Base-by-base conservation (phyloP, 2,329 filamentous ascomycete genomes). In the Xylaria sp. region DNA sequence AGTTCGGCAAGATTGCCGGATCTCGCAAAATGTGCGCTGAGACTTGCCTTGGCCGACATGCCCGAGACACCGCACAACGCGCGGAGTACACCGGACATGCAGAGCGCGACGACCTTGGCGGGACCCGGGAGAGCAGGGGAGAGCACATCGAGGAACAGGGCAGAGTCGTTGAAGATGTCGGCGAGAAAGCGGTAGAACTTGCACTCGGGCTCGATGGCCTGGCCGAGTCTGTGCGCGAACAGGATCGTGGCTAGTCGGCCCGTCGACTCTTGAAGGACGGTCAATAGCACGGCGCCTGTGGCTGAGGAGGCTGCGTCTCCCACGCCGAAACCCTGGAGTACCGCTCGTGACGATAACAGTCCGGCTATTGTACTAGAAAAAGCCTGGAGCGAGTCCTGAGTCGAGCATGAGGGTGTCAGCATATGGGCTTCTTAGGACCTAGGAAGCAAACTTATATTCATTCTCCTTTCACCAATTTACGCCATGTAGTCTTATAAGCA, bases 21-120 rank as follows among this genome's bases (percentile, higher is more conserved):
- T 73, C 86, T 89, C 9, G 95, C 94, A 83, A 99, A 98, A 81
- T 99, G 96, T 12, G 93, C 92, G 77, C 93, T 96, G 73, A 99
- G 82, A 69, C 92, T 94, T 1, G 95, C 95, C 80, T 98, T 98
- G 71, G 93, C 92, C 63, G 93, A 94, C 13, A 92, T 93, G 0
- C 93, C 95, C 0, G 95, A 93, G 5, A 98, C 94, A 29, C 95
- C 96, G 77, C 96, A 98, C 0, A 98, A 82, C 0, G 86, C 84
- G 2, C 87, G 81, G 53, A 89, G 78, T 18, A 85, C 82, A 63
- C 87, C 84, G 1, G 86, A 83, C 0, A 78, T 78, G 5, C 85
- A 83, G 57, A 90, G 82, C 8, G 86, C 82, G 2, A 82, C 59
- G 5, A 87, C 79, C 73, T 87, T 88, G 32, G 82, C 81, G 57